Evolutionary conservation across 108 stramenopile genomes (phyloP).

Genomic region (Nitzschia inconspicua): DNA sequence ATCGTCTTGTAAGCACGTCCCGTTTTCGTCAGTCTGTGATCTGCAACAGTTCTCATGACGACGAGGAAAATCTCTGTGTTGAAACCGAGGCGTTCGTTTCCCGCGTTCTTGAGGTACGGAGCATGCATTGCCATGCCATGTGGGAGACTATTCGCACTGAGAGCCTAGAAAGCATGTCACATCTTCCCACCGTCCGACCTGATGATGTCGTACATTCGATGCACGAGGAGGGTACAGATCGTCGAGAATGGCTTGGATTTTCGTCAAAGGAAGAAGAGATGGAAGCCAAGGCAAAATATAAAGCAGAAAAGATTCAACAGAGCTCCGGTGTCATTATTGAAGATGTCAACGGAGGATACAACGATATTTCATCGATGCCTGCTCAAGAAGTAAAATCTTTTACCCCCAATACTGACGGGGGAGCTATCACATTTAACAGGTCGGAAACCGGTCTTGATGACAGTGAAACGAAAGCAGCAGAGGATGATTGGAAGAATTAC

Average conservation of each 20-base stretch:
- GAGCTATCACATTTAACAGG: not conserved
- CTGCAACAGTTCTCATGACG: constrained; percentile 7
- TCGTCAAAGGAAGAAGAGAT: constrained; percentile 55
- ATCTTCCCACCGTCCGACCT: no score
- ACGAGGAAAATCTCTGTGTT: constrained; percentile 7
- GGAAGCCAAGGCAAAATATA: constrained; percentile 30
- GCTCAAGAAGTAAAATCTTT: not conserved
- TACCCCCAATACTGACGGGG: constrained; percentile 5
- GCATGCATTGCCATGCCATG: constrained; percentile 65
- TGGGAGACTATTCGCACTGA: constrained; percentile 80
- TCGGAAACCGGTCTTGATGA: no score
- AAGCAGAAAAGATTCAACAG: constrained; percentile 24
- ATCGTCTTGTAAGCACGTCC: constrained; percentile 62
- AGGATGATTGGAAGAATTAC: no score
- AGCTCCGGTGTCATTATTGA: constrained; percentile 10
- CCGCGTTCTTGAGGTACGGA: constrained; percentile 54
- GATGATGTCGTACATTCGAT: constrained; percentile 20
- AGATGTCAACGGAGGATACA: constrained; percentile 21
- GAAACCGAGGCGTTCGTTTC: constrained; percentile 59
- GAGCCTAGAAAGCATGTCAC: constrained; percentile 63
- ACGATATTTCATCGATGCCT: constrained; percentile 14
- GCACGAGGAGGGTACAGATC: constrained; percentile 41
- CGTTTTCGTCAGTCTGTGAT: constrained; percentile 74
- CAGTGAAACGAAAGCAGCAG: no score
- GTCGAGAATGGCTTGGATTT: constrained; percentile 73